Evolutionary conservation across 1,284 basidiomycete genomes (phyloP).

Genomic region (Ceratobasidium sp.): DNA sequence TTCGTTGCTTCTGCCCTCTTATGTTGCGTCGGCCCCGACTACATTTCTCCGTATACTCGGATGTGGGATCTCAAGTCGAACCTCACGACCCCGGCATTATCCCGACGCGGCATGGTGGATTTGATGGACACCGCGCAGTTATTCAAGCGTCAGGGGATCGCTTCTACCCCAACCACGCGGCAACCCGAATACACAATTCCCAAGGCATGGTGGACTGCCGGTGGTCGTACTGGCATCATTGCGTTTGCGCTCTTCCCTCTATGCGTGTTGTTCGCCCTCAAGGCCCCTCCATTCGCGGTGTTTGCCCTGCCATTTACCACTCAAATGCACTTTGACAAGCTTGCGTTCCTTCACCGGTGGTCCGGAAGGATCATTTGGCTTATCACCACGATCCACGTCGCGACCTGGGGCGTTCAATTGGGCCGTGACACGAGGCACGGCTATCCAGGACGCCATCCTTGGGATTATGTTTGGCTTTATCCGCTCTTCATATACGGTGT

Average conservation of each 20-base stretch:
- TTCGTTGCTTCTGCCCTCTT: conserved; percentile 56
- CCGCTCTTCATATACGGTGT: conserved; percentile 77
- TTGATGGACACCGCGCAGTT: conserved; percentile 5
- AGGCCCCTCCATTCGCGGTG: conserved; percentile 80
- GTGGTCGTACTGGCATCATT: conserved; percentile 74
- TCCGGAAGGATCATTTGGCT: conserved; percentile 77
- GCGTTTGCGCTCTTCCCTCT: conserved; percentile 81
- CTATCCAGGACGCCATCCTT: conserved; percentile 60
- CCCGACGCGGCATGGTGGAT: conserved; percentile 4
- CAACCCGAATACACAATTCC: conserved; percentile 65
- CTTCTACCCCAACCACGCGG: conserved; percentile 42
- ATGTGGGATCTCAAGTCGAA: conserved; percentile 54
- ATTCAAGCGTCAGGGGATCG: conserved; percentile 41
- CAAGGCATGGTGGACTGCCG: conserved; percentile 81
- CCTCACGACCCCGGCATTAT: conserved; percentile 30
- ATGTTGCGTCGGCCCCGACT: conserved; percentile 73
- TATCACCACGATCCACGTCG: conserved; percentile 70
- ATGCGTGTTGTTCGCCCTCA: conserved; percentile 78
- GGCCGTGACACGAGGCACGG: conserved; percentile 58
- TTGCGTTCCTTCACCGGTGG: conserved; percentile 74
- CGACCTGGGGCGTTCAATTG: conserved; percentile 79
- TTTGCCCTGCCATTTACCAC: conserved; percentile 74
- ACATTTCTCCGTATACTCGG: conserved; percentile 64
- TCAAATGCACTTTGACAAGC: conserved; percentile 79
- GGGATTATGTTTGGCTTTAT: conserved; percentile 69